phyloP scores from a whole-genome alignment of 257 asterid genomes.

The Solanum lycopersicoides region DNA sequence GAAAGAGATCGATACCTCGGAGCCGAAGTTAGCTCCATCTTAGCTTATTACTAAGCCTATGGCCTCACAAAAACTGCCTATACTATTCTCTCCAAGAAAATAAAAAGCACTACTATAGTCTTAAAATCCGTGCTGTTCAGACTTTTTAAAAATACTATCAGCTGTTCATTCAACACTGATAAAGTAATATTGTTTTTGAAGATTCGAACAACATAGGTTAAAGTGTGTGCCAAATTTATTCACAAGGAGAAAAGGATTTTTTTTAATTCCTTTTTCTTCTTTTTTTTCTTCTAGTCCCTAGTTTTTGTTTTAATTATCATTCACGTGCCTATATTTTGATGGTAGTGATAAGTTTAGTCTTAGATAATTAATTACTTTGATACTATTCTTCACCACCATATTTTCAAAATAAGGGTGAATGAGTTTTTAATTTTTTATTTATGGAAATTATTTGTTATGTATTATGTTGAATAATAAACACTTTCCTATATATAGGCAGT shows the following conservation, averaged over 20 bases:
- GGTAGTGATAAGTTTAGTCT: neutral
- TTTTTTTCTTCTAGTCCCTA: neutral
- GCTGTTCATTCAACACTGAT: neutral
- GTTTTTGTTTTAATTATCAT: neutral
- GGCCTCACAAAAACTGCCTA: neutral
- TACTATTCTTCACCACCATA: neutral
- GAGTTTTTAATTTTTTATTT: neutral
- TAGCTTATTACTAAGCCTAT: neutral
- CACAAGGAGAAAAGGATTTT: neutral
- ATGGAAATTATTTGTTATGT: neutral
- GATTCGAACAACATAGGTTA: neutral
- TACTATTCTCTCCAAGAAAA: neutral
- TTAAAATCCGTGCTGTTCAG: accelerated
- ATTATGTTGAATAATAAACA: neutral
- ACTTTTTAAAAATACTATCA: neutral
- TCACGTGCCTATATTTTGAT: neutral
- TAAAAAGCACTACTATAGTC: neutral
- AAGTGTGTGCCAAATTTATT: neutral
- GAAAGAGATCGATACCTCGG: constrained; percentile 7
- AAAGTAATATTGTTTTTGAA: neutral
- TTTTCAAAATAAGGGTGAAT: neutral
- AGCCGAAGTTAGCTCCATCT: neutral
- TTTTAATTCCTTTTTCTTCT: neutral
- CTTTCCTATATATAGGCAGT: neutral
- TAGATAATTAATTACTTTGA: neutral